phyloP scores from a whole-genome alignment of 768 basidiomycete species.

The Tricholoma sp. region DNA sequence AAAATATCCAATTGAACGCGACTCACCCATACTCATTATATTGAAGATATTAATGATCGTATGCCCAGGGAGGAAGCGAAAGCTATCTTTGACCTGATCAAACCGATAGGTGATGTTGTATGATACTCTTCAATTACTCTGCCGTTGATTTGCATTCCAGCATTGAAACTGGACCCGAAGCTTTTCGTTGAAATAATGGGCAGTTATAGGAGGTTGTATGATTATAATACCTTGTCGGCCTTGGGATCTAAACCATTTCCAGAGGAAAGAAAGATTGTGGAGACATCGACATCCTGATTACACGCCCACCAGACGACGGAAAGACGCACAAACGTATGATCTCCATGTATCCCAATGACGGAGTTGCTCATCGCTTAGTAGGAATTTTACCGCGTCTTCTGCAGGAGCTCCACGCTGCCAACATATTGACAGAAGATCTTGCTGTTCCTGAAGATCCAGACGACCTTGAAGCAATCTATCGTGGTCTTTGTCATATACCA shows the following conservation, averaged over 20 bases:
- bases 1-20: not conserved
- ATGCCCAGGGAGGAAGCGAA: slow-evolving; percentile 83
- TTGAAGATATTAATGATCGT: slow-evolving; percentile 70
- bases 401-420: slow-evolving; percentile 43
- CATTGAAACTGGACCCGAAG: slow-evolving; percentile 63
- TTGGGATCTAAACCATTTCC: slow-evolving; percentile 1
- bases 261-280: slow-evolving; percentile 83
- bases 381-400: slow-evolving; percentile 62
- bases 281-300: slow-evolving; percentile 89
- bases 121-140: not conserved
- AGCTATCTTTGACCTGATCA: slow-evolving; percentile 67
- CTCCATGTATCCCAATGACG: not conserved
- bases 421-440: slow-evolving; percentile 79
- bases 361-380: slow-evolving; percentile 18
- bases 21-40: not conserved
- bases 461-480: slow-evolving; percentile 73
- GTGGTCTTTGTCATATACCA: slow-evolving; percentile 69
- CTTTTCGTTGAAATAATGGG: slow-evolving; percentile 88
- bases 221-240: not conserved
- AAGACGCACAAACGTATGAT: slow-evolving; percentile 63
- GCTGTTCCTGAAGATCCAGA: slow-evolving; percentile 61
- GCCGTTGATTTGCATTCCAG: slow-evolving; percentile 29
- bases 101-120: slow-evolving; percentile 50
- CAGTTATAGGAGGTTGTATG: slow-evolving; percentile 66
- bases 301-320: slow-evolving; percentile 68